These are phyloP conservation scores for Cocos nucifera DNA, from an alignment of 176 grass and related monocot genomes.

Conservation along the genomic window DNA sequence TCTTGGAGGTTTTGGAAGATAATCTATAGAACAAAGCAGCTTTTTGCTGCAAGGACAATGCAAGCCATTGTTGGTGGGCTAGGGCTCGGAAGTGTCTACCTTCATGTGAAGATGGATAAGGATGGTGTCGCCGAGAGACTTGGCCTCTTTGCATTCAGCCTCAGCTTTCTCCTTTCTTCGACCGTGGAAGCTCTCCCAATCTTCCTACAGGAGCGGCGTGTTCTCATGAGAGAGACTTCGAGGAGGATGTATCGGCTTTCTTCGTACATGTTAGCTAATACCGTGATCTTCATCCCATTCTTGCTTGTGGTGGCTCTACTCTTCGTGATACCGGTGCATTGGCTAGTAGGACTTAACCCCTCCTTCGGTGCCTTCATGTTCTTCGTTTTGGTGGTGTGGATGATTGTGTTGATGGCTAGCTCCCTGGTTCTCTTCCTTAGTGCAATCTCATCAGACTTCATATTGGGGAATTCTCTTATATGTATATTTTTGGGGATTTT, in stretches of 20 bases:
- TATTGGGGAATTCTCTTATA: constrained; percentile 79
- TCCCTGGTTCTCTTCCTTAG: constrained; percentile 87
- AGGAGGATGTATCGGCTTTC: neutral
- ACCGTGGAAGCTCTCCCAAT: constrained; percentile 74
- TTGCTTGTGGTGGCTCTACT: constrained; percentile 62
- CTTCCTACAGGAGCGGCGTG: constrained; percentile 76
- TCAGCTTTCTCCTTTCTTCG: constrained; percentile 93
- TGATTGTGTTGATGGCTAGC: constrained; percentile 82
- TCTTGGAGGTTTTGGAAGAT: constrained; percentile 64
- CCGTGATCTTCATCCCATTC: constrained; percentile 72
- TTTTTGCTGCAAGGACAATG: constrained; percentile 66
- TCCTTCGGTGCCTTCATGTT: constrained; percentile 32
- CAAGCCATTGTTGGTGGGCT: constrained; percentile 69
- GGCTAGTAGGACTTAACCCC: constrained; percentile 63
- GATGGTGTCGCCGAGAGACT: constrained; percentile 61
- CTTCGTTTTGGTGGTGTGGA: constrained; percentile 76
- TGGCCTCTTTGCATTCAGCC: constrained; percentile 85
- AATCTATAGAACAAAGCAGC: constrained; percentile 49
- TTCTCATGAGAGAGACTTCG: constrained; percentile 78
- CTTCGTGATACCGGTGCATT: constrained; percentile 60
- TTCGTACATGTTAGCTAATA: constrained; percentile 70
- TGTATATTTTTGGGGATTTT: constrained; percentile 36
- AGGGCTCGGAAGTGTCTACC: constrained; percentile 76
- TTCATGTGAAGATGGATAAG: constrained; percentile 24
- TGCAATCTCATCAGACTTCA: constrained; percentile 67